Conservation (phyloP, 2,329 filamentous ascomycete species). For the Grosmannia penicillata region DNA sequence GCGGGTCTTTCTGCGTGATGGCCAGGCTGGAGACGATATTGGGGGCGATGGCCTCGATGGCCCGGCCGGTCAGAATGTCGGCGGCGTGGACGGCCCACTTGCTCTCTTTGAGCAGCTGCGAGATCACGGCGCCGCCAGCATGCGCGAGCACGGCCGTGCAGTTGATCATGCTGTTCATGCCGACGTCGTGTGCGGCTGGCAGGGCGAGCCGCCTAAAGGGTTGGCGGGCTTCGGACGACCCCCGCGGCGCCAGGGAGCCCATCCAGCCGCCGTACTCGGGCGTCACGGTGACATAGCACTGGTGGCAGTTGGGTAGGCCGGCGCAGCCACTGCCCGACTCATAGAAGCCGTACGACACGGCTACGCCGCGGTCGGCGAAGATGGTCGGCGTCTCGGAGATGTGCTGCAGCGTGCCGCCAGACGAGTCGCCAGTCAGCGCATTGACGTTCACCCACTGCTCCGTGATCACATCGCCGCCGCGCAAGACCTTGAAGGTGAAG, state of each 20-base stretch:
- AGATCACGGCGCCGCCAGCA: slow-evolving; percentile 17
- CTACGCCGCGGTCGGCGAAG: slow-evolving; percentile 19
- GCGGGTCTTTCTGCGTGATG: slow-evolving; percentile 34
- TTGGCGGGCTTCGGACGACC: slow-evolving; percentile 21
- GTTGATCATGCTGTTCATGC: slow-evolving; percentile 35
- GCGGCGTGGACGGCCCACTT: slow-evolving; percentile 12
- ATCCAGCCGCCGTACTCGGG: slow-evolving; percentile 28
- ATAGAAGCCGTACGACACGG: slow-evolving; percentile 32
- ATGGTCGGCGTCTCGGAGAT: slow-evolving; percentile 18
- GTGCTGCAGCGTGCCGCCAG: slow-evolving; percentile 22
- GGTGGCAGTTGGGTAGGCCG: slow-evolving; percentile 25
- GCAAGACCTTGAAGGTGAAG: slow-evolving; percentile 24
- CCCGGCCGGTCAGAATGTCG: slow-evolving; percentile 14
- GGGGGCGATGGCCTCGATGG: slow-evolving; percentile 18
- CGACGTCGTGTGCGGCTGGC: slow-evolving; percentile 30
- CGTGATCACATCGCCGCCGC: slow-evolving; percentile 22
- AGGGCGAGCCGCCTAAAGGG: slow-evolving; percentile 28
- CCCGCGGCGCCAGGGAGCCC: slow-evolving; percentile 22
- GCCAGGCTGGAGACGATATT: slow-evolving; percentile 31
- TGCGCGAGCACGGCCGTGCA: slow-evolving; percentile 23
- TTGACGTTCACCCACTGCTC: slow-evolving; percentile 31
- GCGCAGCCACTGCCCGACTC: slow-evolving; percentile 28
- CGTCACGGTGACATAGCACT: slow-evolving; percentile 29
- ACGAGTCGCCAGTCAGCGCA: slow-evolving; percentile 25
- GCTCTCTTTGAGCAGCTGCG: slow-evolving; percentile 14